Evolutionary conservation across 2,329 filamentous ascomycete species (phyloP).

Genomic region (Verticillium klebahnii): DNA sequence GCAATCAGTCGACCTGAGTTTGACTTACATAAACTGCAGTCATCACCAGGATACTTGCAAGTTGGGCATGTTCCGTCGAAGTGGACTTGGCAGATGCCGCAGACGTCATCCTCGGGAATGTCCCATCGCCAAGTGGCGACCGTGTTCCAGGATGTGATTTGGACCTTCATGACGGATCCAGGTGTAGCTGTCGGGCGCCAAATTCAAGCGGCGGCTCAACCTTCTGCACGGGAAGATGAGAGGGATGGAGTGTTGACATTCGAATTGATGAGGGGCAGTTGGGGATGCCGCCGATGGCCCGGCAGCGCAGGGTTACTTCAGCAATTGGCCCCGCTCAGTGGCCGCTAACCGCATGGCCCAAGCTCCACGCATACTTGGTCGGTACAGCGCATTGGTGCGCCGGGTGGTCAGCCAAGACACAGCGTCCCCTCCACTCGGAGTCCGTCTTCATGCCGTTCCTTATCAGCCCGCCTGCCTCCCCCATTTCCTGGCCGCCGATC

Average conservation of each 20-base stretch:
- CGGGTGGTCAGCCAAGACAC: not conserved
- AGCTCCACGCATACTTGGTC: slow-evolving; percentile 16
- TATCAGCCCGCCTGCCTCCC: not conserved
- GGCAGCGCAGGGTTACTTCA: not conserved
- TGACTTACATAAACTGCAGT: slow-evolving; percentile 79
- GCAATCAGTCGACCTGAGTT: not conserved
- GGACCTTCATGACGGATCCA: slow-evolving; percentile 74
- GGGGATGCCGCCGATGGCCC: not conserved
- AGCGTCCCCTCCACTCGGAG: not conserved
- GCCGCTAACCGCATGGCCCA: slow-evolving; percentile 13
- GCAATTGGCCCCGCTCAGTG: not conserved
- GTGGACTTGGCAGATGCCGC: slow-evolving; percentile 95
- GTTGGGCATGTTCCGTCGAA: slow-evolving; percentile 97
- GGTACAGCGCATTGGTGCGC: not conserved
- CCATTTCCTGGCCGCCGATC: not conserved
- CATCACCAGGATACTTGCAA: slow-evolving; percentile 96
- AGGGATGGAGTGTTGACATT: not conserved
- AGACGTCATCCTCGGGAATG: slow-evolving; percentile 94
- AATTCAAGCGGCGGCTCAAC: not conserved
- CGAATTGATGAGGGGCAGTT: not conserved
- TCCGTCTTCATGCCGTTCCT: not conserved
- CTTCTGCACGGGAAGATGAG: not conserved
- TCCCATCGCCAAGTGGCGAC: slow-evolving; percentile 98
- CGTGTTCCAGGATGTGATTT: slow-evolving; percentile 86
- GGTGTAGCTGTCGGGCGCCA: not conserved